These are phyloP conservation scores for Fusarium sp. DNA, from an alignment of 2,329 filamentous ascomycete genomes.

Conservation along the genomic window DNA sequence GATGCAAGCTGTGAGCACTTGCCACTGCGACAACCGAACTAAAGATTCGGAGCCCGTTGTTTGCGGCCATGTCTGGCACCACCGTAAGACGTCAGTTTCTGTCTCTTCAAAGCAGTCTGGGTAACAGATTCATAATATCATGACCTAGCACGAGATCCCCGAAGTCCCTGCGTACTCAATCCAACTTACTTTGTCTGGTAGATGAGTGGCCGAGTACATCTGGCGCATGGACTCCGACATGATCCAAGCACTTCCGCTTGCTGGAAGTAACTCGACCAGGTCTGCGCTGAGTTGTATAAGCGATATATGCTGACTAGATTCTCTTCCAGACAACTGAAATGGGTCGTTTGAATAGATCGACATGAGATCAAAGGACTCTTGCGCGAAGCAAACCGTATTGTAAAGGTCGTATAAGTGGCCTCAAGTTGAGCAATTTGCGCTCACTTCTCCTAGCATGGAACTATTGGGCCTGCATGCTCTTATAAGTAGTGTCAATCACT, in stretches of 20 bases:
- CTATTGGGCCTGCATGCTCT: conserved; percentile 4
- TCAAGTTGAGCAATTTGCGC: conserved; percentile 1
- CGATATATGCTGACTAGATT: conserved; percentile 26
- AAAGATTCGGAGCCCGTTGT: conserved; percentile 23
- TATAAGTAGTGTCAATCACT: conserved; percentile 16
- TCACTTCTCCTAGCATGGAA: not conserved
- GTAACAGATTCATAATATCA: not conserved
- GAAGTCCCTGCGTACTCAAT: not conserved
- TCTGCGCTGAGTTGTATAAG: conserved; percentile 25
- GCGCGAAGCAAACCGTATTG: conserved; percentile 2
- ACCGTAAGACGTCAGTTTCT: conserved; percentile 34
- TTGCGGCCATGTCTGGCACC: conserved; percentile 33
- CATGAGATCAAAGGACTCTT: conserved; percentile 38
- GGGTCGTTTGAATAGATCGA: conserved; percentile 13
- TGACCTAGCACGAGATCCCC: not conserved
- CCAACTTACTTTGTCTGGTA: conserved; percentile 36
- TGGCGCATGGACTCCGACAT: conserved; percentile 42
- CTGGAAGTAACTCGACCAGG: conserved; percentile 41
- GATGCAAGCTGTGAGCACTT: conserved; percentile 41
- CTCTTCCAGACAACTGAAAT: conserved; percentile 13
- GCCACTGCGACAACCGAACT: conserved; percentile 36
- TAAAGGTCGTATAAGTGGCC: conserved; percentile 2
- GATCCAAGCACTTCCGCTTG: conserved; percentile 40
- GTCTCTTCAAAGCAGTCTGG: conserved; percentile 9
- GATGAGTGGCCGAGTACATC: conserved; percentile 20